Percentiles rank a stretch among this genome's conserved stretches.
Conservation (phyloP, 2,329 filamentous ascomycete genomes). For the Penicillium paneum region DNA sequence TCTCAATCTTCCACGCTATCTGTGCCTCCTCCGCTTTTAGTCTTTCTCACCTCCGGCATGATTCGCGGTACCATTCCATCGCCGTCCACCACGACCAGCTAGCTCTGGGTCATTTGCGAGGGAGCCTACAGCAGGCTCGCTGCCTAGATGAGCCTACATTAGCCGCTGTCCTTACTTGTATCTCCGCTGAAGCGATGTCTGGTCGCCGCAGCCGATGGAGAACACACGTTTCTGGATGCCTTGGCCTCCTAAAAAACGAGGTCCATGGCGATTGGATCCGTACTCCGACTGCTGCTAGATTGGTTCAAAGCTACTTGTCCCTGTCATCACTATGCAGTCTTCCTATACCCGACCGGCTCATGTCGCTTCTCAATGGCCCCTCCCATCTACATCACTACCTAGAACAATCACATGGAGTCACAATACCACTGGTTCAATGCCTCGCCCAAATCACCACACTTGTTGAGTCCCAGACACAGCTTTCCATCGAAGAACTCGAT, state of each 20-base stretch:
- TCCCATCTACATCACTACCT: conserved; percentile 24
- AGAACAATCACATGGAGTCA: conserved; percentile 31
- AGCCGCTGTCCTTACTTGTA: conserved; percentile 20
- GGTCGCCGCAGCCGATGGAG: conserved; percentile 25
- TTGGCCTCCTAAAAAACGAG: conserved; percentile 22
- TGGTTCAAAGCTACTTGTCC: conserved; percentile 30
- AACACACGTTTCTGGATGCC: conserved; percentile 22
- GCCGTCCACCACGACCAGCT: conserved; percentile 30
- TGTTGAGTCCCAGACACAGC: conserved; percentile 20
- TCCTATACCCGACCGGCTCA: conserved; percentile 22
- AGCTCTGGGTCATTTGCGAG: conserved; percentile 27
- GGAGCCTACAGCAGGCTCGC: conserved; percentile 15
- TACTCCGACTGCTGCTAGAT: conserved; percentile 12
- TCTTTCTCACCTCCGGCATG: conserved; percentile 25
- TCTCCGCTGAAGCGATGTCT: conserved; percentile 27
- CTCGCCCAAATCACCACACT: conserved; percentile 26
- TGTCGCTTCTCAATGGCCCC: conserved; percentile 20
- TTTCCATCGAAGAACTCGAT: conserved; percentile 26
- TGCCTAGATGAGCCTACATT: conserved; percentile 19
- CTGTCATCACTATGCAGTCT: conserved; percentile 30
- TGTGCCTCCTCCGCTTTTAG: conserved; percentile 26
- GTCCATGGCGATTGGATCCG: conserved; percentile 21
- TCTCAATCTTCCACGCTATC: conserved; percentile 31
- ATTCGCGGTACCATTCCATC: conserved; percentile 24
- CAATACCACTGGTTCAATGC: conserved; percentile 24